Conservation (phyloP, 768 basidiomycete genomes). For the Podaxis rugospora region DNA sequence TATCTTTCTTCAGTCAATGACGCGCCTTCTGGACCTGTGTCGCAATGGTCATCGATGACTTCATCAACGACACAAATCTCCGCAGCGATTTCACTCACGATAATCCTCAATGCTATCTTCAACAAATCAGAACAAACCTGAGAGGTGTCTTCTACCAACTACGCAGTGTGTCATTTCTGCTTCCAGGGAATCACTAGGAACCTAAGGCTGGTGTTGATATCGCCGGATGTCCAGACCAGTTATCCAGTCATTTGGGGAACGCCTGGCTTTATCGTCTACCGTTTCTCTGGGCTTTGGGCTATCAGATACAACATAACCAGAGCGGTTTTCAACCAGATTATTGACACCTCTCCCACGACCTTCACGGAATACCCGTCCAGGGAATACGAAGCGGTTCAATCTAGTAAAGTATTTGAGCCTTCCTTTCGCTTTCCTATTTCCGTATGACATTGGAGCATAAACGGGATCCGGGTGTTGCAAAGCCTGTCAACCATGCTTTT, state of each 20-base stretch:
- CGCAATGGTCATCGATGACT: not conserved
- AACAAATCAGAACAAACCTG: conserved; percentile 38
- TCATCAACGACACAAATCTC: conserved; percentile 16
- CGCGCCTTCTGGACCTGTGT: conserved; percentile 12
- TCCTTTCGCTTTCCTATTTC: not conserved
- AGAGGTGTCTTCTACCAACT: conserved; percentile 41
- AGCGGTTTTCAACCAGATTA: conserved; percentile 27
- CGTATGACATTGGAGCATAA: not conserved
- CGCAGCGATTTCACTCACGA: conserved; percentile 13
- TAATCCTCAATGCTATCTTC: conserved; percentile 28
- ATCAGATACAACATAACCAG: conserved; percentile 46
- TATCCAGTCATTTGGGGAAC: conserved; percentile 79
- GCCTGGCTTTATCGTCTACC: conserved; percentile 75
- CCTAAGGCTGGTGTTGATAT: conserved; percentile 48
- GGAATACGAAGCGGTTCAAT: not conserved
- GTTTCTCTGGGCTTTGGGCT: conserved; percentile 43
- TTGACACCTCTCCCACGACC: not conserved
- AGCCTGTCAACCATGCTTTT: conserved; percentile 18
- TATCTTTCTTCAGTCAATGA: conserved; percentile 40
- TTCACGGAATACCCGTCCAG: conserved; percentile 11
- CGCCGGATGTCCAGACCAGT: conserved; percentile 67
- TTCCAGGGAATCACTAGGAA: conserved; percentile 76
- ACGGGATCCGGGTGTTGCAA: not conserved
- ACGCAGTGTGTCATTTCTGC: conserved; percentile 60
- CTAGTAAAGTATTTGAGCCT: not conserved